These are phyloP conservation scores for Curvularia eragrostidis DNA, from an alignment of 2,329 filamentous ascomycete species.

Conservation along the genomic window DNA sequence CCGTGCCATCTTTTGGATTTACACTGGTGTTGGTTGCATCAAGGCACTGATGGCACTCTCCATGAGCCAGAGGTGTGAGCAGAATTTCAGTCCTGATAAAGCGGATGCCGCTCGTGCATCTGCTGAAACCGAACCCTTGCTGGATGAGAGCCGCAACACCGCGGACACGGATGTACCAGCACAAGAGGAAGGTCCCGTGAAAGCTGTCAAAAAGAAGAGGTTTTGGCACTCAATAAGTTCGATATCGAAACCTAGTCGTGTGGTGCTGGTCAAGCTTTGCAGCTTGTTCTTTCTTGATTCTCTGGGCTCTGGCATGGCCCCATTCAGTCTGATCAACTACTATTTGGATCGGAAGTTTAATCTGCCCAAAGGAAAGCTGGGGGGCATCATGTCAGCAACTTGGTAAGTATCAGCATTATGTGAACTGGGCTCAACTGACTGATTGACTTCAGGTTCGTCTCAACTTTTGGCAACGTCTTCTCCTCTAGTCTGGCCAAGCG, in stretches of 20 bases:
- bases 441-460: conserved; percentile 34
- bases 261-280: conserved; percentile 67
- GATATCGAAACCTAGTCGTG: conserved; percentile 63
- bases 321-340: conserved; percentile 55
- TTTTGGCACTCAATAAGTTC: conserved; percentile 54
- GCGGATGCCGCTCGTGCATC: conserved; percentile 11
- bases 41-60: conserved; percentile 50
- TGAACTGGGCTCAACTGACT: not conserved
- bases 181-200: conserved; percentile 22
- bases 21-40: conserved; percentile 50
- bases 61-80: conserved; percentile 51
- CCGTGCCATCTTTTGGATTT: conserved; percentile 53
- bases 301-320: conserved; percentile 73
- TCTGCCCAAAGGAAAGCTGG: conserved; percentile 60
- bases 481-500: conserved; percentile 65
- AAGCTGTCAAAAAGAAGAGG: conserved; percentile 23
- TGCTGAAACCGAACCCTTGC: conserved; percentile 36
- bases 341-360: conserved; percentile 66
- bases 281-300: conserved; percentile 72
- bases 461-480: conserved; percentile 42
- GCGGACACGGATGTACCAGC: conserved; percentile 2
- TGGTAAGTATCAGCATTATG: conserved; percentile 25
- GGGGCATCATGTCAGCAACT: conserved; percentile 60
- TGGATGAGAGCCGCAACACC: conserved; percentile 17
- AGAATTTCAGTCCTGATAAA: conserved; percentile 16